Base-by-base conservation (phyloP, 164 flowering plant genomes). In the Magnolia sinica region DNA sequence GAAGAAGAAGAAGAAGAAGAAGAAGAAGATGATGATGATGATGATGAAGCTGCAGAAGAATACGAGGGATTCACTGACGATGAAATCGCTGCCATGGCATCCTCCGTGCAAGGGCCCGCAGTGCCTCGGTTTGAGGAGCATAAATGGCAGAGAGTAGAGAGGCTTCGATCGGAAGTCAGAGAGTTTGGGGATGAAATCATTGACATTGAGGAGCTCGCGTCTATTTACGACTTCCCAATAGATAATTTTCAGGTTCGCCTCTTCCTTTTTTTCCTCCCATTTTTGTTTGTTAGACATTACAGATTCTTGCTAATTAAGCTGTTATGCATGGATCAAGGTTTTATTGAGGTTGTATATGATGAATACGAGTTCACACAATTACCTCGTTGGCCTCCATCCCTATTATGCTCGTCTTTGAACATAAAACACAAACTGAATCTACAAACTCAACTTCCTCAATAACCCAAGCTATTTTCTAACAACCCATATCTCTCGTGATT, bases 211-310 rank as follows among this genome's bases (percentile, higher is more conserved):
- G 97, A 92, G 72, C 92, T 94, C 31, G 85, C 91, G 19, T 89
- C 92, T 8, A 77, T 94, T 74, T 94, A 92, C 65, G 85, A 89
- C 80, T 94, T 94, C 77, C 91, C 91, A 8, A 91, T 96, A 51
- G 98, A 96, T 71, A 92, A 91, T 68, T 96, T 96, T 78, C 98
- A 96, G 94, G 98, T 94, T 69, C n/a, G 50, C 2, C 55, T 29
- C 27, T 50, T 68, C 29, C 14, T 4, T 24, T 65, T 9, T 23
- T 2, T 10, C 27, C 22, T 64, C 23, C 8, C 45, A 24, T 68
- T 68, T 27, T 68, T 55, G 61, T 55, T 55, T 55, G 61, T 16
- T 55, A 37, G 45, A 37, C 7, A 37, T 37, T 37, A 37, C 45
- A 37, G 45, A 37, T 37, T 37, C 45, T 37, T 37, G 6, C 45